These are phyloP conservation scores for Yamadazyma taylorii DNA, from an alignment of 1,139 yeast species.

Conservation along the genomic window DNA sequence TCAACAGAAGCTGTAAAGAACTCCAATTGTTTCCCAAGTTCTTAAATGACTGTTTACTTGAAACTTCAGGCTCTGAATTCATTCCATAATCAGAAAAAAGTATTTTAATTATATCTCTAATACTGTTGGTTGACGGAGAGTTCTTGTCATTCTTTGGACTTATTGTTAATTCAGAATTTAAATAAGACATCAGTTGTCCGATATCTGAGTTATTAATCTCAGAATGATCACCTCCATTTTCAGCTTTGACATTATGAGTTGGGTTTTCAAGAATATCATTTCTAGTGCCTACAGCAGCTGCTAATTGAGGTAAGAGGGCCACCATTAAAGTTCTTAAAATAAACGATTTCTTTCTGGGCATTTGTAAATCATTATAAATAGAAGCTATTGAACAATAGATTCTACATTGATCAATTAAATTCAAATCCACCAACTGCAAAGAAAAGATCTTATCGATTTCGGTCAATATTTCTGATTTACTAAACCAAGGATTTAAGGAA, in stretches of 20 bases:
- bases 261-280: slow-evolving; percentile 3
- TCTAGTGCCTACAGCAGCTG: slow-evolving; percentile 11
- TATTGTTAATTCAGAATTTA: no score
- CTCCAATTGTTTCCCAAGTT: slow-evolving; percentile 46
- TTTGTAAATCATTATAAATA: slow-evolving; percentile 60
- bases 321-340: slow-evolving; percentile 61
- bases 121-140: slow-evolving; percentile 7
- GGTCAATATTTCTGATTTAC: slow-evolving; percentile 46
- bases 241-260: background rate
- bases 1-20: slow-evolving; percentile 54
- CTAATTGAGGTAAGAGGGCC: slow-evolving; percentile 47
- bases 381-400: slow-evolving; percentile 68
- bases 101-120: slow-evolving; percentile 37
- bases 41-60: slow-evolving; percentile 22
- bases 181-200: background rate
- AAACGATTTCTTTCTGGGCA: slow-evolving; percentile 68
- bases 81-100: slow-evolving; percentile 47
- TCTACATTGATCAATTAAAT: slow-evolving; percentile 53
- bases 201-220: slow-evolving; percentile 8
- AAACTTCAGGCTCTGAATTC: slow-evolving; percentile 27
- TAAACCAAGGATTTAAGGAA: slow-evolving; percentile 17
- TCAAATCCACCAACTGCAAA: slow-evolving; percentile 43
- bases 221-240: background rate
- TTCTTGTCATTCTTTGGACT: no score
- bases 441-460: slow-evolving; percentile 49